Conservation (phyloP, 495 filamentous ascomycete species). For the Talaromyces nanjingensis region DNA sequence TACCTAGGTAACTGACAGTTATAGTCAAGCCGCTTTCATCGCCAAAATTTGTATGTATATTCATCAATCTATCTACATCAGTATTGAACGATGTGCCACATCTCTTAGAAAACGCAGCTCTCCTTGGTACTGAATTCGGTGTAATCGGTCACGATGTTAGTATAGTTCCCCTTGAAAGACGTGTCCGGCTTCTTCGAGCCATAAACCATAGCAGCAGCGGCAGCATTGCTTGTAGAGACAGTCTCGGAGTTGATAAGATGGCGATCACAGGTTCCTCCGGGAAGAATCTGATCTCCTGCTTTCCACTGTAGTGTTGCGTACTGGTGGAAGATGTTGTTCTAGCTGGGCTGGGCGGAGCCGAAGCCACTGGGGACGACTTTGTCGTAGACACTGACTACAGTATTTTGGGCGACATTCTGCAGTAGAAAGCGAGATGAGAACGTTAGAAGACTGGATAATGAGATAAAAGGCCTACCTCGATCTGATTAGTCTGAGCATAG, state of each 20-base stretch:
- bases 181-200: background rate
- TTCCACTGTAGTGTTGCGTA: constrained; percentile 12
- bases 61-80: too few relatives aligned
- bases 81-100: too few relatives aligned
- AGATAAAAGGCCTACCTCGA: constrained; percentile 11
- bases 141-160: background rate
- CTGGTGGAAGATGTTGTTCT: constrained; percentile 19
- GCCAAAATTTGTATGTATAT: too few relatives aligned
- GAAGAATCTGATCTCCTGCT: constrained; percentile 9
- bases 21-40: too few relatives aligned
- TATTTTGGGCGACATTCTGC: constrained; percentile 24
- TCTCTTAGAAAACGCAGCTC: background rate
- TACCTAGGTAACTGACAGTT: too few relatives aligned
- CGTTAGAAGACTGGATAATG: background rate
- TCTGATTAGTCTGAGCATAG: constrained; percentile 18
- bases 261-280: constrained; percentile 9
- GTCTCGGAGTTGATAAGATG: constrained; percentile 8
- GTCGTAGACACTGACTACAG: constrained; percentile 20
- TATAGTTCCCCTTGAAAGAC: constrained; percentile 3
- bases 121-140: constrained; percentile 6
- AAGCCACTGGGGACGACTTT: constrained; percentile 22
- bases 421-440: background rate
- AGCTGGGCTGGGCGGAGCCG: constrained; percentile 14
- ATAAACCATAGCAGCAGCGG: background rate
- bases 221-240: constrained; percentile 4